Evolutionary conservation across 768 basidiomycete species (phyloP).

Genomic region (Serendipita sp.): DNA sequence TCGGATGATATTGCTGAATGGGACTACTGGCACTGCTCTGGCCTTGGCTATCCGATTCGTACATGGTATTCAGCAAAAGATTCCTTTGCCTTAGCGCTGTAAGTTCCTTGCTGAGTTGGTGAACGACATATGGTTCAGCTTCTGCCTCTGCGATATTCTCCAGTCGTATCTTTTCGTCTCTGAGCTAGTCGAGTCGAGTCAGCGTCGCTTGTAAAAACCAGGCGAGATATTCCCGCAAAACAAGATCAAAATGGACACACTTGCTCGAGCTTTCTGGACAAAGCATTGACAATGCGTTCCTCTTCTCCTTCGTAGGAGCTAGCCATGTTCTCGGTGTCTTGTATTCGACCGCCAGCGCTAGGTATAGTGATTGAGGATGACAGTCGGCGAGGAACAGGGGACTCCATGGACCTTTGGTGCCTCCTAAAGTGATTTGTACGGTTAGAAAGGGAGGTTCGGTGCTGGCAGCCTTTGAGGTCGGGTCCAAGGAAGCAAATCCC

Average conservation of each 20-base stretch:
- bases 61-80: slow-evolving; percentile 19
- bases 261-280: slow-evolving; percentile 73
- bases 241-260: slow-evolving; percentile 22
- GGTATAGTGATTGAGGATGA: slow-evolving; percentile 33
- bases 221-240: background rate
- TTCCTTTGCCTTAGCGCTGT: slow-evolving; percentile 45
- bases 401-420: slow-evolving; percentile 11
- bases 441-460: background rate
- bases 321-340: slow-evolving; percentile 57
- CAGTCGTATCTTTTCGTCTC: slow-evolving; percentile 69
- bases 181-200: slow-evolving; percentile 30
- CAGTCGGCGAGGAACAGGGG: slow-evolving; percentile 44
- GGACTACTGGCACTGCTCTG: slow-evolving; percentile 16
- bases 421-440: no score
- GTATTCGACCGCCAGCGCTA: slow-evolving; percentile 18
- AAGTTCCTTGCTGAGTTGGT: slow-evolving; percentile 53
- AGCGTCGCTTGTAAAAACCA: background rate
- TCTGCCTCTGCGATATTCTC: slow-evolving; percentile 75
- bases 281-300: slow-evolving; percentile 68
- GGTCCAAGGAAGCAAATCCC: background rate
- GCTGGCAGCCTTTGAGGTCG: background rate
- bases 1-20: slow-evolving; percentile 4
- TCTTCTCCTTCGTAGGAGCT: slow-evolving; percentile 84
- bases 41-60: slow-evolving; percentile 15
- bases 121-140: slow-evolving; percentile 62